These are phyloP conservation scores for Penicillium crustosum DNA, from an alignment of 2,329 filamentous ascomycete species.

Conservation along the genomic window DNA sequence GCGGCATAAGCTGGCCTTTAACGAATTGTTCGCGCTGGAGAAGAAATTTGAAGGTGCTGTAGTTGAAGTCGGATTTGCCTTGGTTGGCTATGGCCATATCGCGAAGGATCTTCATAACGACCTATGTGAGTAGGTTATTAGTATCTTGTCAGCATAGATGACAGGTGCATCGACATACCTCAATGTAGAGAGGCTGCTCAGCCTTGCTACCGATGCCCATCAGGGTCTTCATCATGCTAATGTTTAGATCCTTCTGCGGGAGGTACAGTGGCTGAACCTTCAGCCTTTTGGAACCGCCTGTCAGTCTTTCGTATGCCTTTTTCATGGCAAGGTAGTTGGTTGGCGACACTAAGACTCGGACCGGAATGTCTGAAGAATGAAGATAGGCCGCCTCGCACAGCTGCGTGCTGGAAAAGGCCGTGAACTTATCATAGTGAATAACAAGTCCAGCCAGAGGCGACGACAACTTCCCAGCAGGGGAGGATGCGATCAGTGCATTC, in stretches of 20 bases:
- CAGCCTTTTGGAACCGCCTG: slow-evolving; percentile 27
- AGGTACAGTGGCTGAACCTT: slow-evolving; percentile 50
- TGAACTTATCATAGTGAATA: slow-evolving; percentile 57
- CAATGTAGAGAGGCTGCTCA: slow-evolving; percentile 53
- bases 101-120: slow-evolving; percentile 51
- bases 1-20: slow-evolving; percentile 52
- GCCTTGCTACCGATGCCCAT: slow-evolving; percentile 52
- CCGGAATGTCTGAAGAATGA: slow-evolving; percentile 48
- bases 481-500: slow-evolving; percentile 32
- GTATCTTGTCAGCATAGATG: not conserved
- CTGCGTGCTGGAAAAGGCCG: slow-evolving; percentile 34
- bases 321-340: slow-evolving; percentile 48
- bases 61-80: slow-evolving; percentile 44
- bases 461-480: slow-evolving; percentile 44
- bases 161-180: slow-evolving; percentile 24
- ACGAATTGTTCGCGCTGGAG: slow-evolving; percentile 45
- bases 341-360: slow-evolving; percentile 54
- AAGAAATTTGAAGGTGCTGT: slow-evolving; percentile 43
- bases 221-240: slow-evolving; percentile 54
- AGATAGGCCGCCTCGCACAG: slow-evolving; percentile 59
- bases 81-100: slow-evolving; percentile 49
- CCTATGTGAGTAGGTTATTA: slow-evolving; percentile 25
- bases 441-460: slow-evolving; percentile 55
- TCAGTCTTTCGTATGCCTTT: slow-evolving; percentile 43
- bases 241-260: slow-evolving; percentile 50